A percentile compares a stretch with the other conserved stretches of the same genome.
Conservation (phyloP, 331 rosid species). For the Acacia pycnantha region DNA sequence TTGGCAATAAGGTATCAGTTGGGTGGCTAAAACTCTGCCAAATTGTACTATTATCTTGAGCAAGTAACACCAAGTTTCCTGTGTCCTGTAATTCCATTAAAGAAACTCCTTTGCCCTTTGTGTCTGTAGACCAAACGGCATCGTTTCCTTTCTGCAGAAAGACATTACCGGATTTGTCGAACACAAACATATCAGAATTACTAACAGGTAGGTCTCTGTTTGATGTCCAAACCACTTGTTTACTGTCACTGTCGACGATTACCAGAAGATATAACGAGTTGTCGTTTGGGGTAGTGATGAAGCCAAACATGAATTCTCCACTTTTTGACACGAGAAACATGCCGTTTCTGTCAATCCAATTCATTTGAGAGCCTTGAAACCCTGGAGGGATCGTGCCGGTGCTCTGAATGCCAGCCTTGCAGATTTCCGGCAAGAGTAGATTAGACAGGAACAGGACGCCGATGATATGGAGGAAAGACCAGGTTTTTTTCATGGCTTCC, state of each 20-base stretch:
- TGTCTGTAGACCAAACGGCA: constrained; percentile 65
- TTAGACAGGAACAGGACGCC: constrained; percentile 29
- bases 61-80: constrained; percentile 72
- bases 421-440: constrained; percentile 29
- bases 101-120: constrained; percentile 53
- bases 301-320: constrained; percentile 57
- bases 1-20: constrained; percentile 69
- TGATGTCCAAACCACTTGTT: constrained; percentile 62
- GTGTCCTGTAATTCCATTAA: constrained; percentile 61
- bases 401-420: constrained; percentile 38
- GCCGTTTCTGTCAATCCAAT: constrained; percentile 66
- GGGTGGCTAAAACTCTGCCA: constrained; percentile 95
- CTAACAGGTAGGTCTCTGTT: constrained; percentile 62
- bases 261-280: constrained; percentile 51
- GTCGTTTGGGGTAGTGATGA: constrained; percentile 43
- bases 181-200: constrained; percentile 64
- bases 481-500: constrained; percentile 44
- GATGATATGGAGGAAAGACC: constrained; percentile 30
- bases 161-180: constrained; percentile 60
- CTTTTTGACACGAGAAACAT: constrained; percentile 56
- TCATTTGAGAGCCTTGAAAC: constrained; percentile 61
- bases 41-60: constrained; percentile 35
- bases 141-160: constrained; percentile 43
- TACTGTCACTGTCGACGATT: constrained; percentile 40
- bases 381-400: constrained; percentile 46